Evolutionary conservation across 116 monocot species (phyloP).

Genomic region (Papilionanthe hybrid): DNA sequence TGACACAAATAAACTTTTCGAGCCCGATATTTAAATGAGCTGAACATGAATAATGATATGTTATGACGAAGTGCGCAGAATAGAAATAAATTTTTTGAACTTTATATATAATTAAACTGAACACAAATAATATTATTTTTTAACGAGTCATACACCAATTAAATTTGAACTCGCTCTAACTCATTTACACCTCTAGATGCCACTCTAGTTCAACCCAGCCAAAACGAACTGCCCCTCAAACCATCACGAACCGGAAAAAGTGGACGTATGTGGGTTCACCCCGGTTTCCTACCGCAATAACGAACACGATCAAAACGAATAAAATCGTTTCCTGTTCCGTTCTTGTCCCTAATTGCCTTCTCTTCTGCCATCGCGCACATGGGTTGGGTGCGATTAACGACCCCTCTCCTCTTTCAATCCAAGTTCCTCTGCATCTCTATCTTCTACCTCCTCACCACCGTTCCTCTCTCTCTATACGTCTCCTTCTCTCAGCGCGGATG

Average conservation of each 20-base stretch:
- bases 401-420: conserved; percentile 70
- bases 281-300: not conserved
- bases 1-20: too few relatives aligned
- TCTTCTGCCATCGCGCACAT: not conserved
- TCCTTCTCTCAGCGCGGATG: conserved; percentile 41
- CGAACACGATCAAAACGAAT: not conserved
- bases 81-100: too few relatives aligned
- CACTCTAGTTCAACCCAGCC: not conserved
- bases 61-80: too few relatives aligned
- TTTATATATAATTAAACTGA: too few relatives aligned
- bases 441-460: conserved; percentile 74
- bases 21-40: too few relatives aligned
- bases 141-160: too few relatives aligned
- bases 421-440: conserved; percentile 73
- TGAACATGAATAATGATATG: too few relatives aligned
- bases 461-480: conserved; percentile 59
- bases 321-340: not conserved
- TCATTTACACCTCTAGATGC: not conserved
- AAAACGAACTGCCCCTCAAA: not conserved
- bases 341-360: not conserved
- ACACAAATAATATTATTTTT: too few relatives aligned
- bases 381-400: conserved; percentile 6
- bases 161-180: too few relatives aligned
- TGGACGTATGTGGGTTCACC: not conserved
- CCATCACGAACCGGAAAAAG: not conserved